Evolutionary conservation across 2,329 filamentous ascomycete species (phyloP), one percentile per base, ranked within the genome.

Genomic region (Huntiella bhutanensis): DNA sequence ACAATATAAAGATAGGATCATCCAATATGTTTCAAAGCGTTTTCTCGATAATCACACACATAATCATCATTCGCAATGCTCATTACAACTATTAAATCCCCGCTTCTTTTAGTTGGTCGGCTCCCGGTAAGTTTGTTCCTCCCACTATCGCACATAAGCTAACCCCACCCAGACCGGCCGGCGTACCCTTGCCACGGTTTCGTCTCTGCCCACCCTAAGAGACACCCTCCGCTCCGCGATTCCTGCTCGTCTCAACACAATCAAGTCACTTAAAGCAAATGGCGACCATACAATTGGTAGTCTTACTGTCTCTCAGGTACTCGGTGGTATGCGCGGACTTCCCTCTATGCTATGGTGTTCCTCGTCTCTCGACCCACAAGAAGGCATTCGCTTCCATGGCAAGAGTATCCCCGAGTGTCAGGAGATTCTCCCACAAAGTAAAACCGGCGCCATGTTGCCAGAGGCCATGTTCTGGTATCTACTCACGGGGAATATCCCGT

Each of bases 391-490:
- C 53, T 98, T 98, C 72, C 91, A 96, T 62, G 91, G 91, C 60
- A 82, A 81, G 58, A 95, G 87, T 53, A 98, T 98, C 70, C 93
- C 93, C 67, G 88, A 98, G 60, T 98, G 91, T 69, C 91, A 96
- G 61, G 75, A 79, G 54, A 80, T 86, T 62, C 77, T 96, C 12
- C 87, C 91, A 60, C 96, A 95, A 70, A 91, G 88, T 54, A 76
- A 82, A 2, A 85, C 88, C 56, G 92, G 85, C 4, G 88, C 96
- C 67, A 98, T 96, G 91, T 75, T 96, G 10, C 91, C 91, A 41
- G 91, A 98, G 65, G 79, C 88, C 63, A 98, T 98, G 91, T 98
- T 98, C 73, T 98, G 91, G 91, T 77, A 96, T 37, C 77, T 98
- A 43, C 71, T 98, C 55, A 98, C 91, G 7, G 91, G 91, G 50